phyloP scores from a whole-genome alignment of 1,139 yeast species.

The Yarrowia galli region DNA sequence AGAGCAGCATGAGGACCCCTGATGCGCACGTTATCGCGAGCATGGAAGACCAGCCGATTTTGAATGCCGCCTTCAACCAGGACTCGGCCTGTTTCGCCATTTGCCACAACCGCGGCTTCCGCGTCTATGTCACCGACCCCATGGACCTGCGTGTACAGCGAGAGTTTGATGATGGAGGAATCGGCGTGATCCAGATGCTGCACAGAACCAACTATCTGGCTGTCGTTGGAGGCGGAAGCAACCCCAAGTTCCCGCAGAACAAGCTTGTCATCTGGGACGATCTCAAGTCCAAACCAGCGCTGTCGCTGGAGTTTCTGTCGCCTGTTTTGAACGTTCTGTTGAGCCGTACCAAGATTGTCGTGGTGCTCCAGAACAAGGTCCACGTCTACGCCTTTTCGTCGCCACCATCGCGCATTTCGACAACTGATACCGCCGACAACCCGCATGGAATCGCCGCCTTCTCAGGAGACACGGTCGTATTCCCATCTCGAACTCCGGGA shows the following conservation, averaged over 20 bases:
- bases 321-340: constrained; percentile 77
- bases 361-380: constrained; percentile 70
- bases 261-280: constrained; percentile 90
- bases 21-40: constrained; percentile 37
- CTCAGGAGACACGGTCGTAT: constrained; percentile 63
- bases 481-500: constrained; percentile 68
- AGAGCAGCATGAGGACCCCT: constrained; percentile 34
- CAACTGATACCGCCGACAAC: constrained; percentile 76
- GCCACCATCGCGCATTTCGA: constrained; percentile 73
- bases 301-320: constrained; percentile 74
- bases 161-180: constrained; percentile 59
- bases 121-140: constrained; percentile 89
- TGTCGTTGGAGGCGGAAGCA: constrained; percentile 84
- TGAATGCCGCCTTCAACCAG: constrained; percentile 72
- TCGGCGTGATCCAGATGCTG: constrained; percentile 80
- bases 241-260: constrained; percentile 78
- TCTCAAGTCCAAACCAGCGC: constrained; percentile 75
- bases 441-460: constrained; percentile 74
- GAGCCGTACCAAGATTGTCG: constrained; percentile 77
- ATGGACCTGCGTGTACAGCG: constrained; percentile 79
- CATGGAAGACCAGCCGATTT: constrained; percentile 38
- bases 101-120: constrained; percentile 81
- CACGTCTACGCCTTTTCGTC: constrained; percentile 80
- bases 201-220: constrained; percentile 91
- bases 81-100: constrained; percentile 90